Evolutionary conservation across 345 rosid genomes (phyloP).

Genomic region (Corchorus olitorius): DNA sequence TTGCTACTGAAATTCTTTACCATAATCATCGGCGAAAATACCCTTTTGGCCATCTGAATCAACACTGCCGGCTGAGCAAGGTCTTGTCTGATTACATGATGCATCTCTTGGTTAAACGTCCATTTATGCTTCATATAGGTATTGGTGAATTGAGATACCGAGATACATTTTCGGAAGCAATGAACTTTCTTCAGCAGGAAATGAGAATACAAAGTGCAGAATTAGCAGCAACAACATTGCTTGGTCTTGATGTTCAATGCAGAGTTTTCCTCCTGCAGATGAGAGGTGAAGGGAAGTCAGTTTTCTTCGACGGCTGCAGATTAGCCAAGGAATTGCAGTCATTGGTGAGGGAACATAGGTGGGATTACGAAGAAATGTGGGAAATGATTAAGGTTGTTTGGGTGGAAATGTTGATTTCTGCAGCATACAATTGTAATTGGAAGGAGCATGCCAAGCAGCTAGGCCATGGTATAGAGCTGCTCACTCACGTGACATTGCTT

Average conservation of each 20-base stretch:
- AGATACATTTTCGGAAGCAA: conserved; percentile 12
- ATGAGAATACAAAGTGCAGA: neutral
- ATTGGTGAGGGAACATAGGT: neutral
- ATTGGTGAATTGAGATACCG: neutral
- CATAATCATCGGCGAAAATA: neutral
- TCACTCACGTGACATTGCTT: conserved; percentile 26
- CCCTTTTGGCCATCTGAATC: no score
- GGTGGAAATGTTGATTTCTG: neutral
- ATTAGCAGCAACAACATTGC: conserved; percentile 2
- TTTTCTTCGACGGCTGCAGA: neutral
- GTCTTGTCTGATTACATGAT: conserved; percentile 14
- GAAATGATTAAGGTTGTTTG: conserved; percentile 15
- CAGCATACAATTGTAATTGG: conserved; percentile 21
- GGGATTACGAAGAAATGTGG: neutral
- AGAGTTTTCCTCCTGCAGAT: neutral
- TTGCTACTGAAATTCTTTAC: conserved; percentile 31
- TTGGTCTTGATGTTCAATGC: neutral
- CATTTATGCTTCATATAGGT: conserved; percentile 20
- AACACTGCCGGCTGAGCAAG: conserved; percentile 4
- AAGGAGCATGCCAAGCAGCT: conserved; percentile 28
- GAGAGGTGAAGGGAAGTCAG: conserved; percentile 9
- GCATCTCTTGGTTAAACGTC: neutral
- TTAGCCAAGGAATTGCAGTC: conserved; percentile 13
- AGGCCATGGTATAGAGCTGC: conserved; percentile 21
- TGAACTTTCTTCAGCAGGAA: neutral